Conservation (phyloP, 2,329 filamentous ascomycete genomes). For the Cordyceps fumosorosea region DNA sequence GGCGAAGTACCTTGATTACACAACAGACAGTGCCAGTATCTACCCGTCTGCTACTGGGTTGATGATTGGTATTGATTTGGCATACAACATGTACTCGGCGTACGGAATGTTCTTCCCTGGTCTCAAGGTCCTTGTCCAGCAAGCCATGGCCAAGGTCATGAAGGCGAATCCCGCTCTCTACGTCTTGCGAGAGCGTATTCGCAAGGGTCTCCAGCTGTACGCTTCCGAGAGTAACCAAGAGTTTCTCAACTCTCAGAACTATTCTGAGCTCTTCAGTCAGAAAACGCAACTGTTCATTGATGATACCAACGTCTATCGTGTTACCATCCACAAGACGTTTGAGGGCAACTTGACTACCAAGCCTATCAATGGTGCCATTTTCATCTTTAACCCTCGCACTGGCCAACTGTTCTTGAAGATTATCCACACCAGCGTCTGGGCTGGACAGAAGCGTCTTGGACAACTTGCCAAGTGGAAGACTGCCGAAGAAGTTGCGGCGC, state of each 20-base stretch:
- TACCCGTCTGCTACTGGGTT: constrained; percentile 94
- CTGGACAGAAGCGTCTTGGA: constrained; percentile 96
- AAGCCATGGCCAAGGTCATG: constrained; percentile 99
- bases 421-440: constrained; percentile 98
- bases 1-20: constrained; percentile 98
- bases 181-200: constrained; percentile 92
- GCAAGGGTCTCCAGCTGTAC: constrained; percentile 96
- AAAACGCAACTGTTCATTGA: constrained; percentile 99
- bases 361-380: constrained; percentile 98
- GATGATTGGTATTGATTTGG: constrained; percentile 96
- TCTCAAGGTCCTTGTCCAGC: constrained; percentile 88
- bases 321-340: constrained; percentile 99
- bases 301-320: constrained; percentile 97
- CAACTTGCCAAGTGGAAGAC: constrained; percentile 99
- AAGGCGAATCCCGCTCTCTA: constrained; percentile 97
- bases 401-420: constrained; percentile 98
- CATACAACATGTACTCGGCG: constrained; percentile 96
- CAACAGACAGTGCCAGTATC: constrained; percentile 96
- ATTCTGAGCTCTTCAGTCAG: constrained; percentile 98
- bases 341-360: constrained; percentile 99
- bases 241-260: constrained; percentile 98
- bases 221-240: constrained; percentile 98
- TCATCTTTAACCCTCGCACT: constrained; percentile 99
- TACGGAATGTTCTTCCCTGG: constrained; percentile 99
- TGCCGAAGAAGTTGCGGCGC: constrained; percentile 95